Evolutionary conservation across 2,329 filamentous ascomycete species (phyloP), one percentile per base, ranked within the genome.

Genomic region (Phaeophleospora eucalypticola): DNA sequence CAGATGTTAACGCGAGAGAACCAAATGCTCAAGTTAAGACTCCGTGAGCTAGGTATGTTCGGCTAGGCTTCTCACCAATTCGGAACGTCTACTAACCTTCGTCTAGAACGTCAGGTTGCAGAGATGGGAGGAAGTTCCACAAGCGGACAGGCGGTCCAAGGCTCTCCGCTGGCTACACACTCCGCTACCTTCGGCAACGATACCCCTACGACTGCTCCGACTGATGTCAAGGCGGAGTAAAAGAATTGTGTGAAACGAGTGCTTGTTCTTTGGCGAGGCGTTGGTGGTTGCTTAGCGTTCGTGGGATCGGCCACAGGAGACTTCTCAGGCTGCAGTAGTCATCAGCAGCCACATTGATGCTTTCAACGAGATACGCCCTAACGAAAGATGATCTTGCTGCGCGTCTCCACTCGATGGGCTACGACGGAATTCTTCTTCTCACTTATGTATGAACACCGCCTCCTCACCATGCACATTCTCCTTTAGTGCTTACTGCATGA

Each of bases 1-100:
- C 84, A 88, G 67, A 89, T 81, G 69, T 68, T 91, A 58, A 78
- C 82, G 17, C 76, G 87, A 19, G 87, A 90, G 70, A 91, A 90
- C 57, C 86, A 90, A 67, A 89, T 91, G 86, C 71, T 91, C 42
- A 82, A 84, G 51, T 77, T 83, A 63, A 77, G 87, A 40, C 86
- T 89, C 49, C 76, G 83, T 29, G 86, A 89, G 59, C 70, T 89
- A 12, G 85, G 84, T 86, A 51, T 48, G 56, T 51, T 32, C 4
- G 18, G 2, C 19, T 6, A 24, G 14, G 17, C 32, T n/a, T 14
- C 17, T 10, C 21, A 37, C 14, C 33, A 8, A 10, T 40, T 38
- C 35, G 24, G 24, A 36, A 19, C 16, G 1, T 24, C 33, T 27
- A 8, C 36, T 33, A n/a, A 39, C 20, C 6, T n/a, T 41, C 4